Base-by-base conservation (phyloP, 2,329 filamentous ascomycete species). In the Diaporthe velutina region DNA sequence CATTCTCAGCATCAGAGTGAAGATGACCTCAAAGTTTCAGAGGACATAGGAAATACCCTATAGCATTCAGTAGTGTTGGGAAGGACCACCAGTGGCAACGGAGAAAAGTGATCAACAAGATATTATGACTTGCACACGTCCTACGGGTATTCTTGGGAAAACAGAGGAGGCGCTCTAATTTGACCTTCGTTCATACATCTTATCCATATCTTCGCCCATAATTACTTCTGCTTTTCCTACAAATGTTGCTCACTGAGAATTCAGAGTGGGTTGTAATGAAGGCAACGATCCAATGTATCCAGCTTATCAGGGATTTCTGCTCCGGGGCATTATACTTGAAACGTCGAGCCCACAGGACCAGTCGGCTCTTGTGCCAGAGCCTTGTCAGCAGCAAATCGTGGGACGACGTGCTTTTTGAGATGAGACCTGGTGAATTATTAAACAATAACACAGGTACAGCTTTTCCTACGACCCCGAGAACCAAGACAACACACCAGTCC, bases 401-500 rank as follows among this genome's bases (percentile, higher is more conserved):
- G 40, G n/a, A 9, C 10, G 28, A 45, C 25, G 28, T 17, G 45
- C 30, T 13, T 52, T 8, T 52, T 8, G 22, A 25, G 22, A 30
- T 52, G 22, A 35, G 33, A 52, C 30, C 17, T 17, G 22, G 60
- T 25, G 42, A 30, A 19, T 6, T 42, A 40, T 48, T 40, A 52
- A 67, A 42, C 64, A 38, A 52, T 25, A 38, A 52, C 45, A 28
- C 28, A 25, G 17, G 30, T 17, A 50, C 45, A 40, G 28, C 64
- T 52, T 67, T 67, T 67, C 64, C 30, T 50, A 52, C 42, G 33
- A 67, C 6, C n/a, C 45, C 30, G 64, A 13, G 30, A 67, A 67
- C 45, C 45, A 52, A 67, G 38, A 38, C n/a, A 67, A 40, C 45
- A 67, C 45, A 28, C 52, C 30, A 67, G 45, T 38, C 10, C 67